Conservation (phyloP, 441 rosid species). For the Gossypium trilobum region DNA sequence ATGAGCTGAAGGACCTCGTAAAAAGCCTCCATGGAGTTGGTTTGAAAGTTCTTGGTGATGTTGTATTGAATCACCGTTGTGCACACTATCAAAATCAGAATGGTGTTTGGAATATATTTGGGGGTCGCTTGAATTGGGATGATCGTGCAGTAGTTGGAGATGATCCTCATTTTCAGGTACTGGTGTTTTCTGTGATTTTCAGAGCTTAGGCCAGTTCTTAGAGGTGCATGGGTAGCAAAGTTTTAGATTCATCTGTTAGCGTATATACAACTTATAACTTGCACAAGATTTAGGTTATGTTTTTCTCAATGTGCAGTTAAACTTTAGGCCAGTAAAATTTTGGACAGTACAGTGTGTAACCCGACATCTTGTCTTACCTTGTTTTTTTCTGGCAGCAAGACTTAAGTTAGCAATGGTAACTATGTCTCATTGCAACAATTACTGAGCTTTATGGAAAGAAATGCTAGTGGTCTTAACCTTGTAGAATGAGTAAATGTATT, state of each 20-base stretch:
- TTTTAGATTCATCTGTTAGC: not conserved
- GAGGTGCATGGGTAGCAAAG: not conserved
- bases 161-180: slow-evolving; percentile 96
- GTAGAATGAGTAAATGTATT: not conserved
- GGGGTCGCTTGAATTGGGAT: slow-evolving; percentile 94
- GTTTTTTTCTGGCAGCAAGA: not conserved
- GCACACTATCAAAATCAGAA: slow-evolving; percentile 76
- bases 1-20: slow-evolving; percentile 76
- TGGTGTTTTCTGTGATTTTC: slow-evolving; percentile 1
- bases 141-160: slow-evolving; percentile 86
- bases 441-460: not conserved
- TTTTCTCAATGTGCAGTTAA: not conserved
- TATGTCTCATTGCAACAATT: not conserved
- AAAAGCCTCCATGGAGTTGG: slow-evolving; percentile 56
- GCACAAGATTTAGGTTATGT: not conserved
- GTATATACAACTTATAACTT: not conserved
- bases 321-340: not conserved
- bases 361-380: not conserved
- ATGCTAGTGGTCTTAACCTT: not conserved
- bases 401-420: not conserved
- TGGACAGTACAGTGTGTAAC: not conserved
- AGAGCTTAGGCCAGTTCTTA: not conserved
- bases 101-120: slow-evolving; percentile 88
- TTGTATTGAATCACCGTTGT: slow-evolving; percentile 88
- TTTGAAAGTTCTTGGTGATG: slow-evolving; percentile 83